Evolutionary conservation across 169 alveolate species (phyloP), one percentile per base, ranked within the genome.

Genomic region (Cystoisospora suis): DNA sequence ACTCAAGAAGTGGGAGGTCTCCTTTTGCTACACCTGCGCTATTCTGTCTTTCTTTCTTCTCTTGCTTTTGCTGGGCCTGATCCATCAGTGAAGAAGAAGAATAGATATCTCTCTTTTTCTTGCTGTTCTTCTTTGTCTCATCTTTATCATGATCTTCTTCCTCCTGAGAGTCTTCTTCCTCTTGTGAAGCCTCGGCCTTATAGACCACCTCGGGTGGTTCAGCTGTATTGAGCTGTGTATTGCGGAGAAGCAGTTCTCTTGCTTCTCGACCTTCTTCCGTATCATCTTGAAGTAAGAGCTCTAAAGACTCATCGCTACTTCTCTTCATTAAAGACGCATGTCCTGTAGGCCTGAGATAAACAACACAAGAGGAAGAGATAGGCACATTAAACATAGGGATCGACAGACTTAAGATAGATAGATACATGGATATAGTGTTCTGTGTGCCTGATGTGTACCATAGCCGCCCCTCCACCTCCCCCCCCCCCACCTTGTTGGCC

Each of bases 221-320:
- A 65, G 29, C 40, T 6, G 79, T 65, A 44, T 65, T 65, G 29
- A 65, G 79, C 17, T 38, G 46, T 3, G 79, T 65, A 44, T 65
- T 65, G 79, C 79, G 92, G 81, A 79, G 45, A 70, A 88, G 92
- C 44, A 77, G 69, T 83, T 88, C 92, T 38, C 92, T 53, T 7
- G 92, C 92, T 9, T 81, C 88, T 7, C 85, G 75, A 53, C 92
- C 81, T 77, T 88, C 92, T 59, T 88, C 92, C 0, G 92, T 75
- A 20, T 88, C 92, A 38, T 88, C 92, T 2, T 83, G 75, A 1
- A 47, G 59, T 4, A 88, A 38, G n/a, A 79, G 61, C 38, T 79
- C 92, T 20, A 88, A 44, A 83, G 61, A 49, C 38, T 88, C 92
- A 56, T 88, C 92, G 75, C 92, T 88, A 36, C 92, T 88, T 9